Conservation (phyloP, 768 basidiomycete species). For the Lentinus brumalis region DNA sequence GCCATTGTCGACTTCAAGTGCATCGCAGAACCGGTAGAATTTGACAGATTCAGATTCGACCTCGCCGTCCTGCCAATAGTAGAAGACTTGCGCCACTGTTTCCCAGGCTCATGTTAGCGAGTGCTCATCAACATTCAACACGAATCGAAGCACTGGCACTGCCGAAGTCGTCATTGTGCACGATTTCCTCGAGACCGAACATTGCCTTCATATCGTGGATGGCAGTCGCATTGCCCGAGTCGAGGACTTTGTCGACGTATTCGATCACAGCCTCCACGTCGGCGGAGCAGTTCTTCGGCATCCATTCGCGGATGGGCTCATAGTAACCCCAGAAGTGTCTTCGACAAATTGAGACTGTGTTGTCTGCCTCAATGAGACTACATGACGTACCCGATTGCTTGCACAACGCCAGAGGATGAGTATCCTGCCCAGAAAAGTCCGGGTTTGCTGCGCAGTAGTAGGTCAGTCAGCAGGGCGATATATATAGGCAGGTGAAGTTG, state of each 20-base stretch:
- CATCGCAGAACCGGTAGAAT: constrained; percentile 63
- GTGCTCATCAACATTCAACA: too few relatives aligned
- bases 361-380: background rate
- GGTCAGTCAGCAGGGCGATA: background rate
- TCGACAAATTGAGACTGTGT: background rate
- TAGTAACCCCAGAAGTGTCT: constrained; percentile 66
- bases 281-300: constrained; percentile 70
- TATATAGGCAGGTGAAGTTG: background rate
- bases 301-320: constrained; percentile 62
- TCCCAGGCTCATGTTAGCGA: too few relatives aligned
- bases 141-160: constrained; percentile 49
- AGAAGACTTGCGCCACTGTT: constrained; percentile 43
- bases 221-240: constrained; percentile 41
- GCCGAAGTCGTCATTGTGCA: constrained; percentile 65
- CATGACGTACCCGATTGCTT: background rate
- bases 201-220: constrained; percentile 53
- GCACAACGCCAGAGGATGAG: constrained; percentile 53
- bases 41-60: too few relatives aligned
- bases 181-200: constrained; percentile 58
- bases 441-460: constrained; percentile 44
- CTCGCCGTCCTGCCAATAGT: constrained; percentile 58
- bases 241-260: constrained; percentile 57
- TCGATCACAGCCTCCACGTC: constrained; percentile 62
- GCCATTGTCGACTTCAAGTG: constrained; percentile 59
- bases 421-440: constrained; percentile 61